Conservation (phyloP, 441 rosid species). For the Sinapis alba region DNA sequence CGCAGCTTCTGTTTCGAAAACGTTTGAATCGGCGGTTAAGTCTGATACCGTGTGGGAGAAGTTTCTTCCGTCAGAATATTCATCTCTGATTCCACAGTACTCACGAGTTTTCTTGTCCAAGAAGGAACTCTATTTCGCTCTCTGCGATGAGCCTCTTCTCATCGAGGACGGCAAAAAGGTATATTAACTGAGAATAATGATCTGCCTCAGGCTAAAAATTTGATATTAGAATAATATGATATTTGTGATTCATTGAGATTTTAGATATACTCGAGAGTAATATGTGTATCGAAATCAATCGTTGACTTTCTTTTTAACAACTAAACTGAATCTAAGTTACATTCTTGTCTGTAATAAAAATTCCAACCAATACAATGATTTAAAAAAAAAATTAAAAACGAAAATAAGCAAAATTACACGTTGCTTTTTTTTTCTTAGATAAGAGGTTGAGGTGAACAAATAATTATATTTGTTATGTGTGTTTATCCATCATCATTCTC, state of each 20-base stretch:
- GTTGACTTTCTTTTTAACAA: neutral
- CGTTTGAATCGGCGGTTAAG: constrained; percentile 47
- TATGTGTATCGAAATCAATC: neutral
- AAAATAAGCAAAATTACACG: neutral
- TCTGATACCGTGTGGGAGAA: constrained; percentile 67
- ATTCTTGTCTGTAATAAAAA: neutral
- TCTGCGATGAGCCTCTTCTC: neutral
- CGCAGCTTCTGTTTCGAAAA: constrained; percentile 44
- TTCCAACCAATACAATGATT: neutral
- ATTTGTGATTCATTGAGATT: neutral
- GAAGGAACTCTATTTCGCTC: neutral
- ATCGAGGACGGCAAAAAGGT: constrained; percentile 10
- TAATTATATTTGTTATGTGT: neutral
- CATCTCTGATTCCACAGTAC: constrained; percentile 30
- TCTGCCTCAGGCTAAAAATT: neutral
- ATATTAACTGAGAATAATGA: neutral
- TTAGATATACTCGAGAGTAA: neutral
- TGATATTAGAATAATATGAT: neutral
- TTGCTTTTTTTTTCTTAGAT: neutral
- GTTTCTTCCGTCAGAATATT: constrained; percentile 54
- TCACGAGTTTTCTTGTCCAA: neutral
- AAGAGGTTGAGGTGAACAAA: neutral
- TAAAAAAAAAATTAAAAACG: neutral
- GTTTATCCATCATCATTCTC: neutral
- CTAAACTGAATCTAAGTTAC: neutral